These are phyloP conservation scores for Phytopythium montanum DNA, from an alignment of 352 stramenopile species.

Conservation along the genomic window DNA sequence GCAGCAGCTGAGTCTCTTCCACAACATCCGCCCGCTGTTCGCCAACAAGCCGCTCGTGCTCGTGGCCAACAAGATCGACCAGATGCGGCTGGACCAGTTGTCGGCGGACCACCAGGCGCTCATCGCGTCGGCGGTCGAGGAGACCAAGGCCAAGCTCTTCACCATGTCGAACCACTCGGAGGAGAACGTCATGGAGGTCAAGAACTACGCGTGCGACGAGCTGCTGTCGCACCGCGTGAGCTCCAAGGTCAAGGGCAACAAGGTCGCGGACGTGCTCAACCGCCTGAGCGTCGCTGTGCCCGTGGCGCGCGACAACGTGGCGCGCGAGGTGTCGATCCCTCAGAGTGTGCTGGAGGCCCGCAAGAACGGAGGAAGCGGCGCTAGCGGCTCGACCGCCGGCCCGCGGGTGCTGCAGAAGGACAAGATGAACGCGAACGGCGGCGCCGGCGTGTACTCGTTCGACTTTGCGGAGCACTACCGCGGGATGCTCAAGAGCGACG, in stretches of 20 bases:
- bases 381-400: slow-evolving; percentile 17
- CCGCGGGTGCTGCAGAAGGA: slow-evolving; percentile 76
- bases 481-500: slow-evolving; percentile 92
- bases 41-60: slow-evolving; percentile 99
- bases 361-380: too few relatives aligned
- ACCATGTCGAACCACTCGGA: slow-evolving; percentile 98
- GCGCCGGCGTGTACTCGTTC: slow-evolving; percentile 96
- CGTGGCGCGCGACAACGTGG: slow-evolving; percentile 89
- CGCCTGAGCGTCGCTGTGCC: slow-evolving; percentile 95
- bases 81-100: slow-evolving; percentile 93
- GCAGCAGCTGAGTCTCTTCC: slow-evolving; percentile 96
- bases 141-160: slow-evolving; percentile 92
- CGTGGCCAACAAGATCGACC: slow-evolving; percentile 99
- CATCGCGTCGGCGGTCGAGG: slow-evolving; percentile 72
- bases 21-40: slow-evolving; percentile 98
- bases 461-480: slow-evolving; percentile 98
- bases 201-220: slow-evolving; percentile 95
- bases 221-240: slow-evolving; percentile 93
- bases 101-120: slow-evolving; percentile 65
- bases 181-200: slow-evolving; percentile 95
- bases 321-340: slow-evolving; percentile 92
- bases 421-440: slow-evolving; percentile 94
- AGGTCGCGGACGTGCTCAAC: slow-evolving; percentile 96
- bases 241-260: slow-evolving; percentile 94
- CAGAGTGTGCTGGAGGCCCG: slow-evolving; percentile 88